These are phyloP conservation scores for Zoysia matrella DNA, from an alignment of 202 grass and related monocot genomes.

Conservation along the genomic window DNA sequence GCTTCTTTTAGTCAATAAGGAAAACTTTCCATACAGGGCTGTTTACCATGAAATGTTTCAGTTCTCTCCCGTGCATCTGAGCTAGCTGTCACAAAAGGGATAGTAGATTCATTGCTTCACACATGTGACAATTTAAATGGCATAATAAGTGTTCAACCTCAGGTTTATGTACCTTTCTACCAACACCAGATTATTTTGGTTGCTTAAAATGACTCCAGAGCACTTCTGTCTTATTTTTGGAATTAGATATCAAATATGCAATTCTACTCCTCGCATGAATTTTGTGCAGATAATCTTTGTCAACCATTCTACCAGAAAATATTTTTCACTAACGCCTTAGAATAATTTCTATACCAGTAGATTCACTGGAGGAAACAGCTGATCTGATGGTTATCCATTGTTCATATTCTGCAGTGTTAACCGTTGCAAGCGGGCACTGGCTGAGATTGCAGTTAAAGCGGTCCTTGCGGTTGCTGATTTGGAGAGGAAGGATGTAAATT, in stretches of 20 bases:
- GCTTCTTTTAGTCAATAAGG: neutral
- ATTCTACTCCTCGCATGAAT: neutral
- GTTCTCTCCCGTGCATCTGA: neutral
- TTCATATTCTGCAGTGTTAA: conserved; percentile 70
- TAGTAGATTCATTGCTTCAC: too few relatives aligned
- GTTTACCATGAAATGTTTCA: neutral
- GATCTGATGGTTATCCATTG: conserved; percentile 15
- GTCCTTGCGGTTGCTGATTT: conserved; percentile 97
- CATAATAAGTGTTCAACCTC: neutral
- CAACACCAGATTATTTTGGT: neutral
- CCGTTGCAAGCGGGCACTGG: conserved; percentile 80
- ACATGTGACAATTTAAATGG: too few relatives aligned
- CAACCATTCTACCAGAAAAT: neutral
- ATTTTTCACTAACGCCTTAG: neutral
- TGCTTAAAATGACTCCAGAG: neutral
- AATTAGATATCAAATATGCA: neutral
- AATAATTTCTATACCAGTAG: too few relatives aligned
- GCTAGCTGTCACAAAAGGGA: neutral
- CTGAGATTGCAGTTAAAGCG: conserved; percentile 95
- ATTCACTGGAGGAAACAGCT: too few relatives aligned
- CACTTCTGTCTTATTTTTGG: neutral
- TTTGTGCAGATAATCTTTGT: conserved; percentile 10
- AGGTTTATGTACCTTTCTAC: too few relatives aligned
- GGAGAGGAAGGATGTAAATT: conserved; percentile 97
- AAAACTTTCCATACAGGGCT: neutral